These are phyloP conservation scores for Rubus parviflorus DNA, from an alignment of 306 rosid genomes.

Conservation along the genomic window DNA sequence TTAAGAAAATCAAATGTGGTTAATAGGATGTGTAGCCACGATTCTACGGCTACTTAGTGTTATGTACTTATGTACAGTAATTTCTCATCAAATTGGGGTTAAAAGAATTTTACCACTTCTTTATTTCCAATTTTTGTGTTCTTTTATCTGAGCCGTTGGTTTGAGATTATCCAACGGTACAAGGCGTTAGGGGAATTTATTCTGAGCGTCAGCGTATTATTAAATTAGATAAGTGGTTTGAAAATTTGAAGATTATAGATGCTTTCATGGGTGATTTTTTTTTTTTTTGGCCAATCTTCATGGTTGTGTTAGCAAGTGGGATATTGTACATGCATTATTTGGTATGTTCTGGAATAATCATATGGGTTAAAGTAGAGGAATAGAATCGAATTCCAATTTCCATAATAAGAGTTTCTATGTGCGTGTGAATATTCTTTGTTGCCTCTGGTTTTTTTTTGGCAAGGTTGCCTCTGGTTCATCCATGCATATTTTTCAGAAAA, in stretches of 20 bases:
- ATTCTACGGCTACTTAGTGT: conserved; percentile 1
- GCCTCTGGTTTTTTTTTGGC: background rate
- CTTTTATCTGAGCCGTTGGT: background rate
- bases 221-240: background rate
- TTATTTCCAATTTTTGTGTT: background rate
- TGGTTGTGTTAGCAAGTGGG: conserved; percentile 4
- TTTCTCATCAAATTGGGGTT: background rate
- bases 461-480: conserved; percentile 5
- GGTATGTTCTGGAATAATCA: background rate
- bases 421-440: conserved; percentile 26
- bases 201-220: background rate
- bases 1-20: background rate
- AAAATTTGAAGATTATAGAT: conserved; percentile 1
- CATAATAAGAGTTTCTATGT: background rate
- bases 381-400: conserved; percentile 43
- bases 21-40: too few relatives aligned
- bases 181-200: background rate
- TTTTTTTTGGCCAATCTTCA: too few relatives aligned
- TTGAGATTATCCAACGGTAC: background rate
- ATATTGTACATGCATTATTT: background rate
- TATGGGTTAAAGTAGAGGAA: conserved; percentile 26
- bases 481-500: background rate
- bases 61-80: background rate
- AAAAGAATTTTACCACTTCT: background rate
- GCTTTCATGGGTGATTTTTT: background rate